These are phyloP conservation scores for Marchantia paleacea DNA, from an alignment of 225 moss, liverwort and hornwort genomes.

Conservation along the genomic window DNA sequence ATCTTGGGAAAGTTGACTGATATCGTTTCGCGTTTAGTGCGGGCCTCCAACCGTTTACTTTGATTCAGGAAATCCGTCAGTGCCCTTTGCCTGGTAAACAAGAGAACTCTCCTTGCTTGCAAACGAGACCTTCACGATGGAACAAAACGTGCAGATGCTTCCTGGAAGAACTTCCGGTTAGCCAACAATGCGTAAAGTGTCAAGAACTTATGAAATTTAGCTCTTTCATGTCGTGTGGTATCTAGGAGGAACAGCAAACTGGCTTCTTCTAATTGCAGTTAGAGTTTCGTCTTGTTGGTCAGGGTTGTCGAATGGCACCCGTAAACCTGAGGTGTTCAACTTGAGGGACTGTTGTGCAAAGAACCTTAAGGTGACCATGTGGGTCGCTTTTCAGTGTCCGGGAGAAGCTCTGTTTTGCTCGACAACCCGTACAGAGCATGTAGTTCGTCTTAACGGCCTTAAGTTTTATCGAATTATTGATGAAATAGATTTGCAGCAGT, in stretches of 20 bases:
- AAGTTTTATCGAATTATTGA: neutral
- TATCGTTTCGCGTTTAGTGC: neutral
- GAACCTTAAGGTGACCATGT: neutral
- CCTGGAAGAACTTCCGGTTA: neutral
- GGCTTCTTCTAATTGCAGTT: too few species aligned
- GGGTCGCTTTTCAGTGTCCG: neutral
- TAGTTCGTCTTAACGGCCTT: neutral
- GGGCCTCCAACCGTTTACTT: neutral
- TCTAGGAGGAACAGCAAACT: conserved; percentile 6
- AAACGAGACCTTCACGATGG: neutral
- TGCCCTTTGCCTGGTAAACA: too few species aligned
- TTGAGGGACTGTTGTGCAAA: neutral
- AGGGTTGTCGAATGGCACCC: too few species aligned
- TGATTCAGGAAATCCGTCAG: too few species aligned
- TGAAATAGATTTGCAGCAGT: neutral
- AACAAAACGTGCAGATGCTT: neutral
- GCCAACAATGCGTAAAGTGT: neutral
- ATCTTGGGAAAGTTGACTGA: neutral
- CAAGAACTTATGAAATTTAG: neutral
- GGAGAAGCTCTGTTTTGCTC: neutral
- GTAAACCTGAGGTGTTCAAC: neutral
- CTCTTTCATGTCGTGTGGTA: neutral
- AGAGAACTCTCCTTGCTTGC: neutral
- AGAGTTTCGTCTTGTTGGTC: neutral
- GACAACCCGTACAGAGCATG: neutral